Percentiles rank a stretch among this genome's conserved stretches.
These are phyloP conservation scores for Aspergillus mulundensis DNA, from an alignment of 495 filamentous ascomycete genomes.

Conservation along the genomic window DNA sequence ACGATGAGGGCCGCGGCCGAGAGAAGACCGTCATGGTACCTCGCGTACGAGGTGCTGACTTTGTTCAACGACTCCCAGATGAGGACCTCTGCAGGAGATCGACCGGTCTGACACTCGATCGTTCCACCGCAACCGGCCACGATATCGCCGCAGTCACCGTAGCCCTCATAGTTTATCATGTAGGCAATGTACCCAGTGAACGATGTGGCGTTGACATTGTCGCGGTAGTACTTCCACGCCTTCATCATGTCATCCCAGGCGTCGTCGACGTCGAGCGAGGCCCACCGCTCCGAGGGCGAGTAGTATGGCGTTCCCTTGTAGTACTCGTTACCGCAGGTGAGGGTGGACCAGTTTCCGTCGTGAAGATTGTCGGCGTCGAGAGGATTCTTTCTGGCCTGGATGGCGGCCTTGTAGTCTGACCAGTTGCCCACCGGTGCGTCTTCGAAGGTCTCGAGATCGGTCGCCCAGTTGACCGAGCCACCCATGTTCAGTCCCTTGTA, in stretches of 20 bases:
- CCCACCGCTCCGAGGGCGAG: constrained; percentile 17
- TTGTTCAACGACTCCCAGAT: background rate
- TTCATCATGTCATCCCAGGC: constrained; percentile 19
- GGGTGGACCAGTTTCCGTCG: constrained; percentile 22
- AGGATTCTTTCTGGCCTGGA: background rate
- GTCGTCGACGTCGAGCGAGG: constrained; percentile 14
- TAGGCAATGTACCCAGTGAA: constrained; percentile 1
- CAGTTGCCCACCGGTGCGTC: background rate
- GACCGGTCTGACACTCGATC: background rate
- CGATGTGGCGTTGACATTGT: background rate
- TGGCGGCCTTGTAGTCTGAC: background rate
- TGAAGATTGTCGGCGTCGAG: background rate
- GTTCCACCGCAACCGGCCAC: background rate
- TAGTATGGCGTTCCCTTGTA: background rate
- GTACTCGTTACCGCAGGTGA: constrained; percentile 15
- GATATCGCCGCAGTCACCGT: constrained; percentile 14
- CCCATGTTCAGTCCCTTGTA: constrained; percentile 15
- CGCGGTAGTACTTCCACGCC: constrained; percentile 8
- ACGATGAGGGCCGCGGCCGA: constrained; percentile 3
- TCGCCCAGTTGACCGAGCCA: constrained; percentile 39
- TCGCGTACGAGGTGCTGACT: constrained; percentile 18
- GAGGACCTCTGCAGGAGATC: background rate
- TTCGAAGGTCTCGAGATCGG: constrained; percentile 25
- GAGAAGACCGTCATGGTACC: constrained; percentile 5
- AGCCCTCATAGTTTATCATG: background rate